Percentiles rank a stretch among this genome's conserved stretches.
Evolutionary conservation across 2,329 filamentous ascomycete genomes (phyloP).

Genomic region (Pseudogymnoascus sp.): DNA sequence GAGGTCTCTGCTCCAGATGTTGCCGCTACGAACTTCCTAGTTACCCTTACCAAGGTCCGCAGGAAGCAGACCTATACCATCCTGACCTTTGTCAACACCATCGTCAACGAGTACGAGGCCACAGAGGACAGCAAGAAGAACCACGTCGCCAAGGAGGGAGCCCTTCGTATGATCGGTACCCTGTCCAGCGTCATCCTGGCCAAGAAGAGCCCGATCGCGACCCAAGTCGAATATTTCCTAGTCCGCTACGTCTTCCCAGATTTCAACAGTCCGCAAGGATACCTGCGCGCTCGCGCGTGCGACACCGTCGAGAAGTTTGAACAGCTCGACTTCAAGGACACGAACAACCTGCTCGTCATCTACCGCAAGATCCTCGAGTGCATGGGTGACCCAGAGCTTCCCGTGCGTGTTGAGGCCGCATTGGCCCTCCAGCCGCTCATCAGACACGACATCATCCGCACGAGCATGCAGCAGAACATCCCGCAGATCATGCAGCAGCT

Average conservation of each 20-base stretch:
- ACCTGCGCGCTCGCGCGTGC: conserved; percentile 87
- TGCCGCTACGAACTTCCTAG: conserved; percentile 91
- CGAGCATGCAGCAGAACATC: conserved; percentile 95
- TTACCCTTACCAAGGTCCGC: conserved; percentile 86
- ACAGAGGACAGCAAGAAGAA: conserved; percentile 84
- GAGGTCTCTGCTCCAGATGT: conserved; percentile 93
- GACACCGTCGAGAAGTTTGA: conserved; percentile 98
- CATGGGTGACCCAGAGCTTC: conserved; percentile 89
- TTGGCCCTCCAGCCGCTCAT: conserved; percentile 93
- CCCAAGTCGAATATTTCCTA: conserved; percentile 97
- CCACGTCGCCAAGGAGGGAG: conserved; percentile 91
- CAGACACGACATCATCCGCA: conserved; percentile 85
- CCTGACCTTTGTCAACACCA: conserved; percentile 85
- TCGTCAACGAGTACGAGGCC: conserved; percentile 87
- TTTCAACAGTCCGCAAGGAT: conserved; percentile 86
- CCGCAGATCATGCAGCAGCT: conserved; percentile 99
- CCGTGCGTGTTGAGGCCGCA: conserved; percentile 88
- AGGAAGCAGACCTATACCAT: conserved; percentile 95
- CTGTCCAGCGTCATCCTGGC: conserved; percentile 87
- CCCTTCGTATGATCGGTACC: conserved; percentile 93
- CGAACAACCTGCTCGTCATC: conserved; percentile 89
- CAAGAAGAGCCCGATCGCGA: conserved; percentile 96
- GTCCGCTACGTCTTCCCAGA: conserved; percentile 98
- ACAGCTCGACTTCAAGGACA: conserved; percentile 92
- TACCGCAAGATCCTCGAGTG: conserved; percentile 96